Evolutionary conservation across 257 asterid species (phyloP).

Genomic region (Misopates orontium): DNA sequence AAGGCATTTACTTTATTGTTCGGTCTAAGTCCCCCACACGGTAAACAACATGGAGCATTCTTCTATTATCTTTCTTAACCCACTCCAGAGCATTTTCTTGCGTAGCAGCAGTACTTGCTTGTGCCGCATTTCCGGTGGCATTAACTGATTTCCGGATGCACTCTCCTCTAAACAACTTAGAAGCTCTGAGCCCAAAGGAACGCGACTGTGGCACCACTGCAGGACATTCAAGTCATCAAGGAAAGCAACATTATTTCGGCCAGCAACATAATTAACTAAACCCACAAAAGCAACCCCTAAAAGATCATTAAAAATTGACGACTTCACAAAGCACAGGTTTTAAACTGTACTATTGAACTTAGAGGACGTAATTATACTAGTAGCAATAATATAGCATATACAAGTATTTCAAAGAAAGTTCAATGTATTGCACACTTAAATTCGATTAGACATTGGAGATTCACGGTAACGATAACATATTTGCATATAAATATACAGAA

Average conservation of each 20-base stretch:
- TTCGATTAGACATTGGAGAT: background rate
- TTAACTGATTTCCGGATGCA: constrained; percentile 36
- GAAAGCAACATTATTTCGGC: constrained; percentile 20
- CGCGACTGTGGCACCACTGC: constrained; percentile 67
- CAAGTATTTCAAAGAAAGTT: background rate
- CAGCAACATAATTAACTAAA: constrained; percentile 12
- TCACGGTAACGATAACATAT: no score
- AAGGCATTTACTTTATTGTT: constrained; percentile 76
- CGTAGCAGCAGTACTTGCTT: constrained; percentile 63
- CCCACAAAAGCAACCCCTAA: background rate
- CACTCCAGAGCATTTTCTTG: constrained; percentile 77
- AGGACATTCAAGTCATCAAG: constrained; percentile 30
- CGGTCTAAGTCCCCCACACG: constrained; percentile 98
- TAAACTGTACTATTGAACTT: background rate
- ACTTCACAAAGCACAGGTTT: background rate
- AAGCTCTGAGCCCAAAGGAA: constrained; percentile 56
- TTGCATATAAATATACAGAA: no score
- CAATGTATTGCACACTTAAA: background rate
- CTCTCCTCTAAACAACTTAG: constrained; percentile 48
- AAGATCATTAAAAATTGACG: background rate
- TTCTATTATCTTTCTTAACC: constrained; percentile 88
- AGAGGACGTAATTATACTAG: background rate
- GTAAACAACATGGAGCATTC: constrained; percentile 98
- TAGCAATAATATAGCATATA: background rate
- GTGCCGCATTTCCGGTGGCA: constrained; percentile 61